phyloP scores from a whole-genome alignment of 306 rosid species.

The Cicer arietinum region DNA sequence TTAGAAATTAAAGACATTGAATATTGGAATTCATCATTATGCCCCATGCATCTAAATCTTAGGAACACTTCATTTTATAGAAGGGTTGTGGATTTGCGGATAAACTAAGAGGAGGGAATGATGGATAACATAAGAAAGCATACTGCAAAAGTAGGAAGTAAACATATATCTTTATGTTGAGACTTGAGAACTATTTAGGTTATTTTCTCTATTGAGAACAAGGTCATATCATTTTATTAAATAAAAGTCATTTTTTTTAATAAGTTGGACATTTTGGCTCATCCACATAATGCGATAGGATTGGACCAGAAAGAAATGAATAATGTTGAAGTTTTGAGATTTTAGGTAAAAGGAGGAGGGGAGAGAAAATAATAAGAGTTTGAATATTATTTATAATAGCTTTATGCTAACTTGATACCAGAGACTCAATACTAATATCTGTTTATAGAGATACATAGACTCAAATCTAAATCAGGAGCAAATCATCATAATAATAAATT shows the following conservation, averaged over 20 bases:
- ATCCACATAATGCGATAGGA: not conserved
- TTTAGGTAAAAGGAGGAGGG: too few species aligned
- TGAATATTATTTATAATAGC: too few species aligned
- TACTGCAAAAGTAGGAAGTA: conserved; percentile 23
- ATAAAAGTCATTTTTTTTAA: not conserved
- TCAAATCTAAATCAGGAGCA: too few species aligned
- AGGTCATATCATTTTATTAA: conserved; percentile 1
- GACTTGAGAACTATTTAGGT: conserved; percentile 1
- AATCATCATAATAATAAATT: too few species aligned
- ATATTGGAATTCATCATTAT: not conserved
- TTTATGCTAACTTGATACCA: too few species aligned
- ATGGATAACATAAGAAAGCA: conserved; percentile 16
- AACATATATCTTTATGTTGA: not conserved
- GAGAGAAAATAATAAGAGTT: too few species aligned
- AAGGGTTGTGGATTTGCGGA: conserved; percentile 13
- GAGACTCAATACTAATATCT: too few species aligned
- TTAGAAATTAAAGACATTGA: conserved; percentile 22
- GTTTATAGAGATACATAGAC: too few species aligned
- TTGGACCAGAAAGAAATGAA: not conserved
- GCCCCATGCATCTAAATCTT: conserved; percentile 13
- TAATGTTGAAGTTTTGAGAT: not conserved
- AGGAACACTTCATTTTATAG: not conserved
- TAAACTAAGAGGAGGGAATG: conserved; percentile 5
- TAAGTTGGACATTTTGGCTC: conserved; percentile 18
- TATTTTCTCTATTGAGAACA: conserved; percentile 25